Evolutionary conservation across 345 rosid species (phyloP), one percentile per base, ranked within the genome.

Genomic region (Jatropha curcas): DNA sequence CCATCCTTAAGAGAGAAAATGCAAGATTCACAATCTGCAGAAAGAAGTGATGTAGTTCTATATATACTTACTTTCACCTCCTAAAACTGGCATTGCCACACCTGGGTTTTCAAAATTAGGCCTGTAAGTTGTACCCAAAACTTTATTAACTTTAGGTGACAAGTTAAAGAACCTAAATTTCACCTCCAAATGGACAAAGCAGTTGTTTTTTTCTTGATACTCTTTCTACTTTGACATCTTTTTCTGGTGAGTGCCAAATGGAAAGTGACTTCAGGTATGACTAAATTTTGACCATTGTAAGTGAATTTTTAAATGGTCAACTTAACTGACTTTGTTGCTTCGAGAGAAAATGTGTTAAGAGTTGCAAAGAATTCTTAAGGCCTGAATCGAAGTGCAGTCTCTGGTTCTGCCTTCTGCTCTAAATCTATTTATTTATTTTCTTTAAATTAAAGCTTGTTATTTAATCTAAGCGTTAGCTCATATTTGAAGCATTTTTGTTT

Each of bases 371-470:
- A 90, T 33, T 4, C 96, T 91, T 0, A 86, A 64, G 70, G 90
- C 84, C 58, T 86, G 89, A 59, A 90, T 88, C 95, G 90, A 90
- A 5, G 95, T 88, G 75, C 80, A 88, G 80, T 90, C 92, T 68
- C 92, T 73, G 45, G 35, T 31, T 30, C 89, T 67, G 1, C 85
- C 88, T 17, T 75, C 75, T n/a, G 89, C 84, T 52, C 87, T 74
- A 45, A 70, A 56, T 19, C 51, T 11, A n/a, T n/a, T n/a, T n/a
- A n/a, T n/a, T n/a, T n/a, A n/a, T n/a, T n/a, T n/a, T n/a, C n/a
- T n/a, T n/a, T n/a, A n/a, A n/a, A n/a, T 31, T 56, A 0, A 25
- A 53, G 60, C 33, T 57, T 63, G 65, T 31, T 27, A 46, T 64
- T 58, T 24, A 13, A 31, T 22, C 0, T 61, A 52, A 20, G 4